Percentiles rank a stretch among this genome's conserved stretches.
phyloP scores from a whole-genome alignment of 345 rosid species.

The Euclidium syriacum region DNA sequence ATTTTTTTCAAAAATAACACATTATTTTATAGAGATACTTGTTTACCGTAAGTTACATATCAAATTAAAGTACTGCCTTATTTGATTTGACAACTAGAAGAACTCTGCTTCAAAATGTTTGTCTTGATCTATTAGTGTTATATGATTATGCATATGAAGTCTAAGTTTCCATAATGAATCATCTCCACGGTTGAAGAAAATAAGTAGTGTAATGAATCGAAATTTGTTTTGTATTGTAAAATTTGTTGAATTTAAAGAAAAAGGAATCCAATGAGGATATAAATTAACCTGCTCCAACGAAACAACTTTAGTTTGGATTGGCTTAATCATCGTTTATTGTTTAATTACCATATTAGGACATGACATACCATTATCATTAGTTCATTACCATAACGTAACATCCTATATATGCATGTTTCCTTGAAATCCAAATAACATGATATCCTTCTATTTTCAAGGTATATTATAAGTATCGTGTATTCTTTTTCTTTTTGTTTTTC shows the following conservation, averaged over 20 bases:
- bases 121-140: background rate
- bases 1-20: no score
- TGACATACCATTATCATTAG: background rate
- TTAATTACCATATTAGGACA: background rate
- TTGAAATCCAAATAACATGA: background rate
- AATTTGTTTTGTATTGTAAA: constrained; percentile 4
- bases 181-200: background rate
- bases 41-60: no score
- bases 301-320: background rate
- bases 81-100: no score
- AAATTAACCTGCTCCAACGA: background rate
- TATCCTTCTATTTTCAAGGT: background rate
- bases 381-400: background rate
- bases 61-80: no score
- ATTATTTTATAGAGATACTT: no score
- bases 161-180: constrained; percentile 2
- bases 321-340: background rate
- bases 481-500: background rate
- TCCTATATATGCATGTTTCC: background rate
- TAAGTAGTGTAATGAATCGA: background rate
- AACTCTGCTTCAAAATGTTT: no score
- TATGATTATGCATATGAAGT: background rate
- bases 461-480: constrained; percentile 1
- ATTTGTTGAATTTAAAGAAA: background rate
- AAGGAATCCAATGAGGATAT: constrained; percentile 11